phyloP scores from a whole-genome alignment of 2,329 filamentous ascomycete species.

The Fusarium sp. region DNA sequence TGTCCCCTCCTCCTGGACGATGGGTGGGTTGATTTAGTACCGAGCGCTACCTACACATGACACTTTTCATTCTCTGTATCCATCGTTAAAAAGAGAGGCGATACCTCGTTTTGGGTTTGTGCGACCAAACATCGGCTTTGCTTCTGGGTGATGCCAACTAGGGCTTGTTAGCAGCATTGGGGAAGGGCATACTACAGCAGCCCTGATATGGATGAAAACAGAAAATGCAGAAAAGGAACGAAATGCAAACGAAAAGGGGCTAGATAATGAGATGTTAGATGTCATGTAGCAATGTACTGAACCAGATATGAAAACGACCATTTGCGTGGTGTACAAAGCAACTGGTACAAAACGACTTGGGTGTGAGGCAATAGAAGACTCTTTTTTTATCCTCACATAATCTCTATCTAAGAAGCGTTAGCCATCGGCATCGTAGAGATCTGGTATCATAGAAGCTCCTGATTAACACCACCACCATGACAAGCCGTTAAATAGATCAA shows the following conservation, averaged over 20 bases:
- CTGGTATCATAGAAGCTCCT: conserved; percentile 20
- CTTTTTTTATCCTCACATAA: neutral
- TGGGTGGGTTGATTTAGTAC: conserved; percentile 26
- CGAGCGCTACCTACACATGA: neutral
- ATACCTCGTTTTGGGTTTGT: conserved; percentile 30
- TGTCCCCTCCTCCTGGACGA: conserved; percentile 27
- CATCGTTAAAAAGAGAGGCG: conserved; percentile 11
- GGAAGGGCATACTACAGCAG: neutral
- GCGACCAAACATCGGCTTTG: conserved; percentile 1
- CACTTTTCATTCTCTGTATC: conserved; percentile 22
- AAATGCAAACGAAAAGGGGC: neutral
- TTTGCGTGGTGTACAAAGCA: neutral
- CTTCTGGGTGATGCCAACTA: conserved; percentile 19
- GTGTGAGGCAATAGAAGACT: neutral
- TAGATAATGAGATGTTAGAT: conserved; percentile 23
- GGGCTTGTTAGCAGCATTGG: neutral
- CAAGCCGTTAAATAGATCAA: conserved; percentile 25
- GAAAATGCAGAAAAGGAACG: neutral
- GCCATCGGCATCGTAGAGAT: conserved; percentile 1
- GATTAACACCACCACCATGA: neutral
- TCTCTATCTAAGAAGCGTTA: conserved; percentile 6
- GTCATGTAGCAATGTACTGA: conserved; percentile 27
- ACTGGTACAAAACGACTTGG: neutral
- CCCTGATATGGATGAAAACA: neutral
- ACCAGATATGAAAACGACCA: conserved; percentile 17